Conservation (phyloP, 768 basidiomycete genomes). For the Lentinula edodes region DNA sequence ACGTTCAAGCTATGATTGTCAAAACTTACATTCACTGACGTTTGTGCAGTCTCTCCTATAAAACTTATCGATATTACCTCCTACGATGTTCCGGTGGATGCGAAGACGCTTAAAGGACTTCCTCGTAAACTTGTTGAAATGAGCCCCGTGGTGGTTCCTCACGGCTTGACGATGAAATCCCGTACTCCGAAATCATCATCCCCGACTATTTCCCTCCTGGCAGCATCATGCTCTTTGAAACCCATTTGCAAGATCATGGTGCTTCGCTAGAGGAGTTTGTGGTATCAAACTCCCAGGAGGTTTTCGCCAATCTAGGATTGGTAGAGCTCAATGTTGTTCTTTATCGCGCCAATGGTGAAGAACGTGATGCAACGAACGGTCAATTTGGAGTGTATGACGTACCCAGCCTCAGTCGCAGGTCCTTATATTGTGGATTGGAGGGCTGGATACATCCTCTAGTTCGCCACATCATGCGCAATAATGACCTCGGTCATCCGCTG, state of each 20-base stretch:
- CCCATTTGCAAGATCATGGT: conserved; percentile 73
- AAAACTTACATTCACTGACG: neutral
- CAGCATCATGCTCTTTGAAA: conserved; percentile 89
- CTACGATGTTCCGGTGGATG: conserved; percentile 46
- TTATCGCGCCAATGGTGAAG: conserved; percentile 88
- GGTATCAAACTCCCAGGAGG: conserved; percentile 60
- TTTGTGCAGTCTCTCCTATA: conserved; percentile 66
- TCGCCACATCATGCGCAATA: conserved; percentile 76
- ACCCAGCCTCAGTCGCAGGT: conserved; percentile 66
- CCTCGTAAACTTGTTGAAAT: conserved; percentile 65
- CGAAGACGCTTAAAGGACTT: conserved; percentile 61
- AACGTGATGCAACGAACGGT: conserved; percentile 80
- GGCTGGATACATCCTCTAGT: conserved; percentile 97
- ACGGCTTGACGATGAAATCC: conserved; percentile 62
- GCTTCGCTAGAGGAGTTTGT: conserved; percentile 69
- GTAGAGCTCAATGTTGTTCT: conserved; percentile 87
- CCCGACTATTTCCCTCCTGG: conserved; percentile 95
- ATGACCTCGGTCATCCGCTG: conserved; percentile 91
- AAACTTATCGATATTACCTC: conserved; percentile 73
- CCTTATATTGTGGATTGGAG: conserved; percentile 92
- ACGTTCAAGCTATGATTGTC: conserved; percentile 17
- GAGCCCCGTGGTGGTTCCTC: conserved; percentile 47
- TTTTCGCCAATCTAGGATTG: conserved; percentile 67
- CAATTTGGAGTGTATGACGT: conserved; percentile 80
- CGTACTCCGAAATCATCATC: conserved; percentile 72